Percentiles rank a stretch among this genome's conserved stretches.
Evolutionary conservation across 805 yeast species (phyloP).

Genomic region (Candida ulmi): DNA sequence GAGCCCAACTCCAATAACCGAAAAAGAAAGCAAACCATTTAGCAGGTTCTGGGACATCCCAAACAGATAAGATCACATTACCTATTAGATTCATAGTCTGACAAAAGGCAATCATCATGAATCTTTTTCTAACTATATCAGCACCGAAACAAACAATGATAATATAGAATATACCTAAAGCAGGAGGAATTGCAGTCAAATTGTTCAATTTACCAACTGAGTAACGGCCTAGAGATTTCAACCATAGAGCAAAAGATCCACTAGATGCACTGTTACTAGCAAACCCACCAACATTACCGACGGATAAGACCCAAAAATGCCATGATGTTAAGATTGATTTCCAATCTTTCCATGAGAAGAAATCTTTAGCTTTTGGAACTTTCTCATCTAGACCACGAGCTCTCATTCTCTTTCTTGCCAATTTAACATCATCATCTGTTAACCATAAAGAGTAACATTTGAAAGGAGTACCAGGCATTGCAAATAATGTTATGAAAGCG

Average conservation of each 20-base stretch:
- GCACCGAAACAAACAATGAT: conserved; percentile 7
- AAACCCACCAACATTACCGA: conserved; percentile 53
- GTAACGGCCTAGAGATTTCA: conserved; percentile 36
- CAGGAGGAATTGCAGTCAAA: conserved; percentile 20
- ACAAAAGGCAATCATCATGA: conserved; percentile 37
- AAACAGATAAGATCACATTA: conserved; percentile 40
- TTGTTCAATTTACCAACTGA: conserved; percentile 34
- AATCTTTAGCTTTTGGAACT: conserved; percentile 18
- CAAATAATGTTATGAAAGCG: conserved; percentile 49
- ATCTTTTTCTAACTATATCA: conserved; percentile 35
- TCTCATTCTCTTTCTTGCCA: conserved; percentile 20
- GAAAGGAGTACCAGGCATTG: conserved; percentile 62
- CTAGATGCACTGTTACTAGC: conserved; percentile 42
- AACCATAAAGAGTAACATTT: conserved; percentile 46
- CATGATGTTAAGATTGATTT: conserved; percentile 44
- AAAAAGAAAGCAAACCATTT: conserved; percentile 50
- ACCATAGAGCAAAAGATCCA: conserved; percentile 33
- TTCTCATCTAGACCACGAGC: conserved; percentile 25
- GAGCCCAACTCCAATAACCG: conserved; percentile 41
- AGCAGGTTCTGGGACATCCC: conserved; percentile 44
- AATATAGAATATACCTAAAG: conserved; percentile 20
- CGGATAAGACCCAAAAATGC: conserved; percentile 47
- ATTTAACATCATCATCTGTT: conserved; percentile 48
- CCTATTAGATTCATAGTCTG: conserved; percentile 40
- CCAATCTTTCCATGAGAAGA: conserved; percentile 46